A percentile compares a stretch with the other conserved stretches of the same genome.
Conservation (phyloP, 1,139 yeast species). For the Geotrichum histeridarum region DNA sequence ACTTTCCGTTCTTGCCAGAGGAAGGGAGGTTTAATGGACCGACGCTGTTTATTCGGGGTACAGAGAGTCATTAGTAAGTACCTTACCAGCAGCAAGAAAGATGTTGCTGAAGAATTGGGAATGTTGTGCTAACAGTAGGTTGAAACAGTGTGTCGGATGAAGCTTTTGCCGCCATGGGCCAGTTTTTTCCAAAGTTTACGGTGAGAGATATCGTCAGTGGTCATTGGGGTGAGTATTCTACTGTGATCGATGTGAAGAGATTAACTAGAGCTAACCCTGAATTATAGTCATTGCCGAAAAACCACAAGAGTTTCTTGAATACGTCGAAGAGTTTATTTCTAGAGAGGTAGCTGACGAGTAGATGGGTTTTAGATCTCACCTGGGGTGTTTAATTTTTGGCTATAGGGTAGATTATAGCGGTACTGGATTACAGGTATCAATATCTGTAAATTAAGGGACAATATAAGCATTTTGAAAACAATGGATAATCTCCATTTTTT, state of each 20-base stretch:
- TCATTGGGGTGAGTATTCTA: constrained; percentile 57
- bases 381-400: too few relatives aligned
- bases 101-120: too few relatives aligned
- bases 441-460: too few relatives aligned
- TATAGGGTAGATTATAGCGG: too few relatives aligned
- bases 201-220: constrained; percentile 74
- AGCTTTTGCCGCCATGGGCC: constrained; percentile 65
- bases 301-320: constrained; percentile 27
- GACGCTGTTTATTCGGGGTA: constrained; percentile 72
- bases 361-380: too few relatives aligned
- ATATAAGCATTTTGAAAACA: too few relatives aligned
- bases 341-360: constrained; percentile 17
- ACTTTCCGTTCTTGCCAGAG: constrained; percentile 67
- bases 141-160: constrained; percentile 75
- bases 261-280: not conserved
- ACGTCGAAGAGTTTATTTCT: constrained; percentile 15
- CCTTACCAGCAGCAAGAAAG: not conserved
- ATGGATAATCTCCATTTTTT: too few relatives aligned
- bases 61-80: constrained; percentile 54
- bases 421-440: too few relatives aligned
- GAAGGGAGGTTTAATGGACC: constrained; percentile 64
- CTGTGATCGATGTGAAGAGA: not conserved
- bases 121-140: not conserved
- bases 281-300: constrained; percentile 29
- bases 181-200: constrained; percentile 73